Base-by-base conservation (phyloP, 1,284 basidiomycete genomes). In the Trichosporon ovoides region DNA sequence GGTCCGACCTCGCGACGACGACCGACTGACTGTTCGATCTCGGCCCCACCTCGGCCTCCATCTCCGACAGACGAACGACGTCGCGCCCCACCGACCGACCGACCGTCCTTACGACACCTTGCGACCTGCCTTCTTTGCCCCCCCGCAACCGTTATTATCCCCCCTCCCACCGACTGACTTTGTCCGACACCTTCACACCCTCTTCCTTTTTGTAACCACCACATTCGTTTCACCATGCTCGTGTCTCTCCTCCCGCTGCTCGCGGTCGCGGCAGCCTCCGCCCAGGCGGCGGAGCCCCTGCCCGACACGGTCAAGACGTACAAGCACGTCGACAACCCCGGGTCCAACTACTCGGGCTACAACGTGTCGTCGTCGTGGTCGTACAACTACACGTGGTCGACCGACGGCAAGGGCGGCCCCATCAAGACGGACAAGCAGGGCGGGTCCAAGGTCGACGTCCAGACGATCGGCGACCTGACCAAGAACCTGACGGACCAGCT, bases 401-500 rank as follows among this genome's bases (percentile, higher is more conserved):
- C 43, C 14, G 43, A 48, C 43, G 43, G 43, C 43, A 48, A 48
- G 43, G 43, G 43, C 28, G 28, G 28, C 19, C 43, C 43, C 6
- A 16, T 48, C 24, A 48, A 48, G 43, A 48, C 43, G 7, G 24
- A 48, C 22, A 48, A 22, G 14, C 18, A 19, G 22, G 43, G 43
- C 43, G 43, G 43, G 16, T 48, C 43, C 24, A 6, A 48, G 22
- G 43, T 48, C 43, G 43, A 48, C 43, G 43, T 48, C 24, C 43
- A 48, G 43, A 48, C 43, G 18, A 48, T 48, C 19, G 43, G 43
- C 43, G 43, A 48, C 22, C 43, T 48, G 18, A 48, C 43, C 10
- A 48, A 48, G 43, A 48, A 48, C 43, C 22, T 48, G 43, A 48
- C 24, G 10, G 43, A 48, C 18, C 43, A 48, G 43, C 43, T 48